A percentile compares a stretch with the other conserved stretches of the same genome.
Conservation (phyloP, 2,329 filamentous ascomycete genomes). For the Penicillium sp. region DNA sequence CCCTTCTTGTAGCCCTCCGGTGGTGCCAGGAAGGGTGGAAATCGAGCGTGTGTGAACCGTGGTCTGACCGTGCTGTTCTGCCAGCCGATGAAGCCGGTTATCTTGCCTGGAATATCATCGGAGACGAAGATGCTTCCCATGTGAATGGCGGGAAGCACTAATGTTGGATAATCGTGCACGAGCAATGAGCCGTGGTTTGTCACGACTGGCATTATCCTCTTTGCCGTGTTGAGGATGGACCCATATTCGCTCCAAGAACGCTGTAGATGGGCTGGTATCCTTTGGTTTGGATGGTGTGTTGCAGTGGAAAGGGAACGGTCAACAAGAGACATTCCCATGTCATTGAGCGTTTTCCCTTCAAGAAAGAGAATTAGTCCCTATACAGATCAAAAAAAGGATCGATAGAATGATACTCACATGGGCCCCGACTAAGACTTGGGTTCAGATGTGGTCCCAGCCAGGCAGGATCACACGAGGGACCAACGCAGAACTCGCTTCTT, state of each 20-base stretch:
- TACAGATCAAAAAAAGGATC: conserved; percentile 1
- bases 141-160: conserved; percentile 26
- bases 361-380: conserved; percentile 8
- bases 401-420: conserved; percentile 13
- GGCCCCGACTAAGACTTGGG: conserved; percentile 9
- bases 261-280: too few species aligned
- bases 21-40: conserved; percentile 27
- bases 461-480: conserved; percentile 20
- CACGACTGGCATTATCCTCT: conserved; percentile 13
- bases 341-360: conserved; percentile 19
- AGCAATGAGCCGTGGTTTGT: conserved; percentile 14
- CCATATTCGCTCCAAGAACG: too few species aligned
- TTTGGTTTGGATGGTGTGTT: too few species aligned
- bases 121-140: conserved; percentile 38
- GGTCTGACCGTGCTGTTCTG: too few species aligned
- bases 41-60: too few species aligned
- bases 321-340: conserved; percentile 14
- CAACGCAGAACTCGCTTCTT: conserved; percentile 17
- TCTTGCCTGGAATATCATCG: conserved; percentile 18
- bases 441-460: conserved; percentile 10
- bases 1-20: too few species aligned
- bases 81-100: conserved; percentile 26
- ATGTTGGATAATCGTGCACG: conserved; percentile 15
- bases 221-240: conserved; percentile 15
- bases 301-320: too few species aligned